Conservation (phyloP, 164 flowering plant genomes). For the Cinnamomum micranthum region DNA sequence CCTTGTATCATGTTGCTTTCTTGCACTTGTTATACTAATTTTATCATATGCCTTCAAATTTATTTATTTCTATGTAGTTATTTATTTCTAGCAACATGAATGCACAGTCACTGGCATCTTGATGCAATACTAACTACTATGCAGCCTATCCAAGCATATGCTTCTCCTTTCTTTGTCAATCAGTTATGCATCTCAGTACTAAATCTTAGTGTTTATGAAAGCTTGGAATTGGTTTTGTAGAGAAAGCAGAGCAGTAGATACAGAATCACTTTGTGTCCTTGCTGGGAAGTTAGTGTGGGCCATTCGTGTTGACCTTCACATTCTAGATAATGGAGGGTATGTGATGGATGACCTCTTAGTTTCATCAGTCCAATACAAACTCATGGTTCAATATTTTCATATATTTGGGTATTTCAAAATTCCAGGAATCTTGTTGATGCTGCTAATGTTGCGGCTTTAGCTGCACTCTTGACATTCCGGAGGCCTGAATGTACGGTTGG, state of each 20-base stretch:
- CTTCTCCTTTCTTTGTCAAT: no score
- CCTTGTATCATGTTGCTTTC: no score
- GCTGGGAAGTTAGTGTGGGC: slow-evolving; percentile 93
- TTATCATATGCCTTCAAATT: no score
- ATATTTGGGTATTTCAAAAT: slow-evolving; percentile 9
- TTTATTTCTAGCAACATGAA: no score
- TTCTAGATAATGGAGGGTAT: slow-evolving; percentile 95
- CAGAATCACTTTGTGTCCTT: slow-evolving; percentile 90
- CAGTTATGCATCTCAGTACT: background rate
- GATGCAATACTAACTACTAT: no score
- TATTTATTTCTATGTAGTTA: no score
- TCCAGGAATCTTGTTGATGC: slow-evolving; percentile 96
- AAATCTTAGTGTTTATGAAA: slow-evolving; percentile 16
- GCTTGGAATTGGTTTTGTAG: slow-evolving; percentile 59
- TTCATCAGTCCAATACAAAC: background rate
- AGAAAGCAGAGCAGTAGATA: slow-evolving; percentile 96
- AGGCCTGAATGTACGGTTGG: slow-evolving; percentile 91
- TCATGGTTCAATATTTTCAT: background rate
- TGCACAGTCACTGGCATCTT: no score
- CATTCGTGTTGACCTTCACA: slow-evolving; percentile 85
- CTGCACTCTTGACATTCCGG: slow-evolving; percentile 82
- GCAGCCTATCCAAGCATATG: no score
- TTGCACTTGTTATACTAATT: no score
- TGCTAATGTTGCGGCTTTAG: slow-evolving; percentile 93
- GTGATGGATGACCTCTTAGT: slow-evolving; percentile 8